Conservation (phyloP, 106 monocot genomes). For the Phalaenopsis equestris region DNA sequence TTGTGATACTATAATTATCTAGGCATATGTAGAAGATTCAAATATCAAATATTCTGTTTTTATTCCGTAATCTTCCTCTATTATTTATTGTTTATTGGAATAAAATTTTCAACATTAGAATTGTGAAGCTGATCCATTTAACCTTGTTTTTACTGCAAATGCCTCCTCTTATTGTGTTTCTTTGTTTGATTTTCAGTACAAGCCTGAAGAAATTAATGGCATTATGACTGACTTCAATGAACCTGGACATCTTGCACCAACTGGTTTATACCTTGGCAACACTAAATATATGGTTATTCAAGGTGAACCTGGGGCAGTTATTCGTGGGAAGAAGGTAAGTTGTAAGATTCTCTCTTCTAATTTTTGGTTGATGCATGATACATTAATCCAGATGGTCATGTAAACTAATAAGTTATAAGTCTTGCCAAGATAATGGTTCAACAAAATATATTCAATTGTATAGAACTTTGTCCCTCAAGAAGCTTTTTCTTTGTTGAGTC, state of each 20-base stretch:
- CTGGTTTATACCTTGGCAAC: conserved; percentile 37
- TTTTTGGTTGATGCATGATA: neutral
- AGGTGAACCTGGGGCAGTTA: conserved; percentile 42
- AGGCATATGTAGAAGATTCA: neutral
- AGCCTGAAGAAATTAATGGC: conserved; percentile 34
- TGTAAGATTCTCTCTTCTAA: neutral
- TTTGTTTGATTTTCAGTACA: conserved; percentile 19
- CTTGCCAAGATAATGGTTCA: neutral
- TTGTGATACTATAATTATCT: neutral
- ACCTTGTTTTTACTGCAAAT: neutral
- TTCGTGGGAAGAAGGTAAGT: conserved; percentile 49
- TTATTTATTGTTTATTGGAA: neutral
- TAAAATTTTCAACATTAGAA: neutral
- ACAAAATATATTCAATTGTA: neutral
- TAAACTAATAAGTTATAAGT: neutral
- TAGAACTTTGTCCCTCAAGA: neutral
- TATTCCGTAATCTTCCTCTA: neutral
- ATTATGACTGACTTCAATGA: conserved; percentile 49
- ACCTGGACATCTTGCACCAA: conserved; percentile 47
- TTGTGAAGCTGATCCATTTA: neutral
- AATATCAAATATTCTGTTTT: neutral
- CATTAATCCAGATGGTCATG: neutral
- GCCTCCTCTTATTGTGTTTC: neutral
- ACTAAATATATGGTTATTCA: conserved; percentile 51
- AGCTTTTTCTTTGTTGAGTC: no score